Percentiles rank a stretch among this genome's conserved stretches.
Evolutionary conservation across 495 filamentous ascomycete species (phyloP).

Genomic region (Cudoniella acicularis): DNA sequence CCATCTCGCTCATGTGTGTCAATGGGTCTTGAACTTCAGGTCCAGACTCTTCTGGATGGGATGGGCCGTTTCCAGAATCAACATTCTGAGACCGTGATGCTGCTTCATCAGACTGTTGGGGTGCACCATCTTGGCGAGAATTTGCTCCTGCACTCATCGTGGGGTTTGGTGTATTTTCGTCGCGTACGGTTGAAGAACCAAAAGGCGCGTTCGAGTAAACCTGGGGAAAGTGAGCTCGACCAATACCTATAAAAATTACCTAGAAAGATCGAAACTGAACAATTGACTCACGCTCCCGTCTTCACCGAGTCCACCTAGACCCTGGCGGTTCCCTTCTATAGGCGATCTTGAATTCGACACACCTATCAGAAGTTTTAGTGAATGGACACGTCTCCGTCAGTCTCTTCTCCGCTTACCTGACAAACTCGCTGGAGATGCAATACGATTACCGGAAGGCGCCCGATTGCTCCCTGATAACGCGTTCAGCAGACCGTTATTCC

Average conservation of each 20-base stretch:
- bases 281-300: conserved; percentile 19
- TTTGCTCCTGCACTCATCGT: conserved; percentile 6
- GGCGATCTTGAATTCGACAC: conserved; percentile 22
- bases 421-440: conserved; percentile 22
- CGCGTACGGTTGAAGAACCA: conserved; percentile 6
- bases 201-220: conserved; percentile 17
- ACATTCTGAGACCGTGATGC: conserved; percentile 28
- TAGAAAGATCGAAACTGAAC: no score
- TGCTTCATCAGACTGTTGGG: conserved; percentile 9
- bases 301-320: conserved; percentile 3
- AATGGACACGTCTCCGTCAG: no score
- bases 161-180: conserved; percentile 10
- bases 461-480: conserved; percentile 44
- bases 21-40: conserved; percentile 52
- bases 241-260: not conserved
- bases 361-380: conserved; percentile 10
- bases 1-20: conserved; percentile 71
- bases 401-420: conserved; percentile 14
- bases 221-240: conserved; percentile 8
- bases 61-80: conserved; percentile 41
- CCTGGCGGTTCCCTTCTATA: conserved; percentile 14
- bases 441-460: conserved; percentile 17
- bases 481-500: conserved; percentile 55
- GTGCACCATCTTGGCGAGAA: conserved; percentile 29
- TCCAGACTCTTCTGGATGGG: conserved; percentile 38